phyloP scores from a whole-genome alignment of 495 filamentous ascomycete genomes.

The Sphaerosporella brunnea region DNA sequence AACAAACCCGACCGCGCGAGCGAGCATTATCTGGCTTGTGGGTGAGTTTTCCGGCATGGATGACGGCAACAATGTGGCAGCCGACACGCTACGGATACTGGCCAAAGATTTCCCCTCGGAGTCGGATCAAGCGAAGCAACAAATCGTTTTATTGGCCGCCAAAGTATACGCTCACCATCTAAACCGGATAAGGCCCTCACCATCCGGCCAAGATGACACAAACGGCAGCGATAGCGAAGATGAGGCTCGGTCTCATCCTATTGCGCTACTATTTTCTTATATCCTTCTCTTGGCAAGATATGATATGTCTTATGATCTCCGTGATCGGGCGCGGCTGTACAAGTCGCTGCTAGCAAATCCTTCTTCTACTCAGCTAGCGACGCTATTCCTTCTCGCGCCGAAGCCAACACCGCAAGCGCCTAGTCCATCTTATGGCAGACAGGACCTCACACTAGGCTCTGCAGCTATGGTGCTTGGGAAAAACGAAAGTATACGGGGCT shows the following conservation, averaged over 20 bases:
- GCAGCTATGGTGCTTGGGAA: conserved; percentile 68
- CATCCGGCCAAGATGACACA: conserved; percentile 1
- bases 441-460: conserved; percentile 59
- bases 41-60: conserved; percentile 77
- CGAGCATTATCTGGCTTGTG: conserved; percentile 92
- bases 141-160: conserved; percentile 79
- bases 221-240: conserved; percentile 6
- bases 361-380: conserved; percentile 63
- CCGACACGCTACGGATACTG: conserved; percentile 81
- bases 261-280: conserved; percentile 65
- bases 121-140: conserved; percentile 66
- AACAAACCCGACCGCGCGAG: conserved; percentile 66
- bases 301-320: conserved; percentile 84
- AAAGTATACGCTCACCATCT: conserved; percentile 87
- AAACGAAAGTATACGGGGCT: conserved; percentile 52
- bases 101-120: conserved; percentile 71
- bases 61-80: conserved; percentile 54
- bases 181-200: conserved; percentile 31
- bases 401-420: conserved; percentile 82
- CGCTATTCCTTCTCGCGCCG: conserved; percentile 73
- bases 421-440: conserved; percentile 63
- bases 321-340: conserved; percentile 76
- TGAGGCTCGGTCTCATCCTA: conserved; percentile 37
- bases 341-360: conserved; percentile 62
- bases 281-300: conserved; percentile 72